These are phyloP conservation scores for Capsicum chinense DNA, from an alignment of 257 asterid species.

Conservation along the genomic window DNA sequence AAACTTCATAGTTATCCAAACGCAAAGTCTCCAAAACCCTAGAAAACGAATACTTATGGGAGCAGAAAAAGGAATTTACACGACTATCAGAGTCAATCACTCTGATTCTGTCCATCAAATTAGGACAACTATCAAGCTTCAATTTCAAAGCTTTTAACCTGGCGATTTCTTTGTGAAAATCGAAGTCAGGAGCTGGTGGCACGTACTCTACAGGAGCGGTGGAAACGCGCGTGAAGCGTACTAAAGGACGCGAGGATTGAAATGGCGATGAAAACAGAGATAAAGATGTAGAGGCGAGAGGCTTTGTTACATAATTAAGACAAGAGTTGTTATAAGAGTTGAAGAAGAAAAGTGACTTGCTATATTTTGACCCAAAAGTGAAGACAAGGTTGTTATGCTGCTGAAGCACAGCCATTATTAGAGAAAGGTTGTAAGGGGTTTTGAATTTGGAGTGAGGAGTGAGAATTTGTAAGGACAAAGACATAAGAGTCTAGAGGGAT, in stretches of 20 bases:
- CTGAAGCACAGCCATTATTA: conserved; percentile 60
- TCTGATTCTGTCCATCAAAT: conserved; percentile 52
- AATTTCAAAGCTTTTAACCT: conserved; percentile 60
- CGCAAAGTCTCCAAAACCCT: conserved; percentile 47
- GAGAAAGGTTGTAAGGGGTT: conserved; percentile 27
- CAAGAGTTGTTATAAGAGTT: conserved; percentile 43
- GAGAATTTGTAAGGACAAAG: conserved; percentile 32
- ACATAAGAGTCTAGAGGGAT: conserved; percentile 41
- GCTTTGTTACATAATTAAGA: conserved; percentile 35
- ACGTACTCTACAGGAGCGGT: conserved; percentile 81
- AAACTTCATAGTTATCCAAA: conserved; percentile 62
- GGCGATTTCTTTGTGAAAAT: conserved; percentile 62
- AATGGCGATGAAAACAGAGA: conserved; percentile 38
- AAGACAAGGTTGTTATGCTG: conserved; percentile 39
- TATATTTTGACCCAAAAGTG: conserved; percentile 3
- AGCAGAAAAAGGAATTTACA: conserved; percentile 56
- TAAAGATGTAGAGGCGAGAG: conserved; percentile 43
- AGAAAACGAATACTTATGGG: conserved; percentile 46
- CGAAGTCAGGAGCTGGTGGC: conserved; percentile 67
- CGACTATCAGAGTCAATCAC: conserved; percentile 63
- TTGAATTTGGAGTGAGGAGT: conserved; percentile 38
- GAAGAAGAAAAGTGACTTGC: conserved; percentile 35
- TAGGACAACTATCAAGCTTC: conserved; percentile 46
- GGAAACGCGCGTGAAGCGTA: conserved; percentile 59
- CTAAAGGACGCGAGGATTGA: conserved; percentile 32